Base-by-base conservation (phyloP, 805 yeast genomes). In the Starmerella vitae region DNA sequence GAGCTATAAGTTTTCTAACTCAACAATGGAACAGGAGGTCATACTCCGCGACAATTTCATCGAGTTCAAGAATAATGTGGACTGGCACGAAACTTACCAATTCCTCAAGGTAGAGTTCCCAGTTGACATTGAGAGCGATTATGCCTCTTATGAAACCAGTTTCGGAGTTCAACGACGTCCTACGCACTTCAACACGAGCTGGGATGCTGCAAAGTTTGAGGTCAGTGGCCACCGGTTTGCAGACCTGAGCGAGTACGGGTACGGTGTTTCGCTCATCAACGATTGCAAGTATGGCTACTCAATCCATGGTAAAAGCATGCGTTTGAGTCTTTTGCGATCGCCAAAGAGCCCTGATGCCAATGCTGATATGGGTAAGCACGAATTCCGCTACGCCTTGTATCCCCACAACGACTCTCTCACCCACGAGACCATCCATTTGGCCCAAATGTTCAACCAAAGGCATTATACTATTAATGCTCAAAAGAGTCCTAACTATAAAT, bases 191-290 rank as follows among this genome's bases (percentile, higher is more conserved):
- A 91, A 88, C 57, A 88, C 98, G 0, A 66, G 83, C 1, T 88
- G 97, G 97, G 98, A 88, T 54, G 78, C 79, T 25, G 97, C 97
- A 42, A 86, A 85, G 58, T 88, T 88, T 59, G 98, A 88, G 61
- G 94, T 85, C 9, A 82, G 94, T 54, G 84, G 80, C 53, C 98
- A 91, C 59, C 82, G 82, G 55, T 88, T 83, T 62, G 88, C 93
- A 50, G 98, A 88, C 57, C 75, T 81, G 51, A 79, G 93, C 20
- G 97, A 84, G 53, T 72, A 66, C 58, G 72, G 71, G 45, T 86
- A 83, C 54, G 98, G 98, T 55, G 94, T 85, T 10, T 69, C 93
- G 0, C 62, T 88, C 14, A 56, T 88, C 52, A 88, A 86, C 57
- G 77, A 84, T 60, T 71, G 76, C 55, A 88, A 88, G 59, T 88